These are phyloP conservation scores for Chaetomium strumarium DNA, from an alignment of 2,329 filamentous ascomycete species.

Conservation along the genomic window DNA sequence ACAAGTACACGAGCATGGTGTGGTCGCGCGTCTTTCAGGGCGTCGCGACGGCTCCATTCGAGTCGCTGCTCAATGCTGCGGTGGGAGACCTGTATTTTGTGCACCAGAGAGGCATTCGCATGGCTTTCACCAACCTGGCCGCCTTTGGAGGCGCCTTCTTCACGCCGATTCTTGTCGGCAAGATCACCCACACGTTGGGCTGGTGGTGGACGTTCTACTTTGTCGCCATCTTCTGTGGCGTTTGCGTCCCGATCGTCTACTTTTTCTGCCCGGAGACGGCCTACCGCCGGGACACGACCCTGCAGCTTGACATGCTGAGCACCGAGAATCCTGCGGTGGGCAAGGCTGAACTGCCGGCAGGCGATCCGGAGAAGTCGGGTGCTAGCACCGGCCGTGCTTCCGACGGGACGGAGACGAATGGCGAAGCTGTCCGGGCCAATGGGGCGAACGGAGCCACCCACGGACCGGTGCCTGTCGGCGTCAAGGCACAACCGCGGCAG, in stretches of 20 bases:
- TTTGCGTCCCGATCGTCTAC: conserved; percentile 63
- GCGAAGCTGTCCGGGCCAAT: neutral
- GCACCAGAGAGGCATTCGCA: conserved; percentile 74
- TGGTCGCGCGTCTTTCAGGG: conserved; percentile 82
- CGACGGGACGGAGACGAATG: neutral
- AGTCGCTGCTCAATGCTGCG: conserved; percentile 80
- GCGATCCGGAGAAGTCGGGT: conserved; percentile 8
- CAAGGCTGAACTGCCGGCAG: neutral
- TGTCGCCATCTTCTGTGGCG: conserved; percentile 74
- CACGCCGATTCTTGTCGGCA: conserved; percentile 86
- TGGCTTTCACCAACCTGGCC: conserved; percentile 67
- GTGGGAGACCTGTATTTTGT: conserved; percentile 90
- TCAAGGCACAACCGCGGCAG: conserved; percentile 32
- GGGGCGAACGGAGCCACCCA: conserved; percentile 8
- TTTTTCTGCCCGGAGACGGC: conserved; percentile 83
- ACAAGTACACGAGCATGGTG: conserved; percentile 65
- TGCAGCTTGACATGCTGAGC: conserved; percentile 63
- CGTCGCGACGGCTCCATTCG: conserved; percentile 79
- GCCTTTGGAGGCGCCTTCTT: conserved; percentile 54
- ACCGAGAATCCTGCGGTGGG: conserved; percentile 25
- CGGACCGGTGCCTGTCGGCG: neutral
- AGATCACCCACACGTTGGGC: conserved; percentile 69
- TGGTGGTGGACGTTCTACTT: conserved; percentile 89
- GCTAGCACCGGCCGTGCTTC: neutral
- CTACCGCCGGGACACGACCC: conserved; percentile 57